Evolutionary conservation across 768 basidiomycete genomes (phyloP).

Genomic region (Austroboletus eburneus): DNA sequence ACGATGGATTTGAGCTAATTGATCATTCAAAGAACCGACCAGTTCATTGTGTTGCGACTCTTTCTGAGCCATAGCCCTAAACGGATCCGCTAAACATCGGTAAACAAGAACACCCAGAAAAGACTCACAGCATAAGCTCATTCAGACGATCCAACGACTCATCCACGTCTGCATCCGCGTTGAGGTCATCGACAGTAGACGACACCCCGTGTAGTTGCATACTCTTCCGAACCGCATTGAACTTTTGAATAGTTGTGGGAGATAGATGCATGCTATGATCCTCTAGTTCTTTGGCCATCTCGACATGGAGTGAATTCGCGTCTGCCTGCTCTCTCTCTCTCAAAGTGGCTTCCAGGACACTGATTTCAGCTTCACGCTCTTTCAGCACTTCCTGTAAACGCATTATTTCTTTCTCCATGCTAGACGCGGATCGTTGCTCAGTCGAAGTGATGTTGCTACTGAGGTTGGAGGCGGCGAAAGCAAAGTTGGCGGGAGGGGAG

Average conservation of each 20-base stretch:
- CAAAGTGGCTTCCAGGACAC: slow-evolving; percentile 56
- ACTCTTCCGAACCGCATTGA: slow-evolving; percentile 67
- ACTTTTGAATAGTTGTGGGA: slow-evolving; percentile 67
- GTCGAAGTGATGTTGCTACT: slow-evolving; percentile 23
- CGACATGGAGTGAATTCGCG: neutral
- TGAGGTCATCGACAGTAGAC: slow-evolving; percentile 22
- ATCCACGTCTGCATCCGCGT: slow-evolving; percentile 45
- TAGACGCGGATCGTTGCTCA: slow-evolving; percentile 73
- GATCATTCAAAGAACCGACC: slow-evolving; percentile 65
- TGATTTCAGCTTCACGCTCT: slow-evolving; percentile 90
- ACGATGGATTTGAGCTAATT: slow-evolving; percentile 65
- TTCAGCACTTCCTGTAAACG: slow-evolving; percentile 88
- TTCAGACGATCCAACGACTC: slow-evolving; percentile 79
- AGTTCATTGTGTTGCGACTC: slow-evolving; percentile 84
- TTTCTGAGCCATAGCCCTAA: slow-evolving; percentile 95
- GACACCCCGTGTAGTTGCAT: slow-evolving; percentile 50
- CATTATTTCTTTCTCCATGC: slow-evolving; percentile 94
- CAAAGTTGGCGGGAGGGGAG: slow-evolving; percentile 59
- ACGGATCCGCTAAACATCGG: slow-evolving; percentile 7
- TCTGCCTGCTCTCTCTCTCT: slow-evolving; percentile 33
- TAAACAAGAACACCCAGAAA: slow-evolving; percentile 3
- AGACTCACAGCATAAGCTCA: slow-evolving; percentile 83
- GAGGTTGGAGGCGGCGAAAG: slow-evolving; percentile 48
- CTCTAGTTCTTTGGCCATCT: slow-evolving; percentile 11
- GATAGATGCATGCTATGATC: slow-evolving; percentile 46